A percentile compares a stretch with the other conserved stretches of the same genome.
Evolutionary conservation across 2,329 filamentous ascomycete genomes (phyloP).

Genomic region (Arthrobotrys entomopaga): DNA sequence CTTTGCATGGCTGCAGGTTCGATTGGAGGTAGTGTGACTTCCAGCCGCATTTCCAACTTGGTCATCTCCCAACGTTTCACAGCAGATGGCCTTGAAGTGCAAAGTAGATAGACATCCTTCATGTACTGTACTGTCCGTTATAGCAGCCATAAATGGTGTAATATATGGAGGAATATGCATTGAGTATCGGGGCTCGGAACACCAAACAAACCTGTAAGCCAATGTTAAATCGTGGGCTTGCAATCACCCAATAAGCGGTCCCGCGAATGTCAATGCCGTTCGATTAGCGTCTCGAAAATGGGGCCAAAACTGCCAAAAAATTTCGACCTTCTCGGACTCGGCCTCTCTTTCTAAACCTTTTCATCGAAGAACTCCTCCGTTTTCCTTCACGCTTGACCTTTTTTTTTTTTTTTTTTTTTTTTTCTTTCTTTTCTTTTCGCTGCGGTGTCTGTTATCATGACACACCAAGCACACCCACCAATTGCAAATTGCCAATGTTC

Average conservation of each 20-base stretch:
- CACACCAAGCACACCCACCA: constrained; percentile 33
- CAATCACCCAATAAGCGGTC: constrained; percentile 27
- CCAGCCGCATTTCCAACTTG: constrained; percentile 41
- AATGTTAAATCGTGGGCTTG: constrained; percentile 9
- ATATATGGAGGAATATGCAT: constrained; percentile 9
- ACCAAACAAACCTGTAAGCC: constrained; percentile 1
- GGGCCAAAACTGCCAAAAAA: constrained; percentile 2
- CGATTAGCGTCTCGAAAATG: constrained; percentile 27
- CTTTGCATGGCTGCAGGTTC: constrained; percentile 15
- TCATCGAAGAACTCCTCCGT: constrained; percentile 54
- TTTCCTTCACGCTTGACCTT: constrained; percentile 32
- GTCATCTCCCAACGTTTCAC: constrained; percentile 40
- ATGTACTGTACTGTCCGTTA: constrained; percentile 33
- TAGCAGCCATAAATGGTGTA: constrained; percentile 3
- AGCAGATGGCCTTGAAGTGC: no score
- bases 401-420: constrained; percentile 39
- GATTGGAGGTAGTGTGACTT: constrained; percentile 47
- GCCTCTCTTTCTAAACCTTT: constrained; percentile 43
- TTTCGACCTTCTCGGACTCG: constrained; percentile 24
- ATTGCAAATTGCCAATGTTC: constrained; percentile 29
- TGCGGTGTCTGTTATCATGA: constrained; percentile 27
- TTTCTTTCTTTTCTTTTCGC: constrained; percentile 28
- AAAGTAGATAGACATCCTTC: constrained; percentile 21
- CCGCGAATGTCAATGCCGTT: constrained; percentile 11
- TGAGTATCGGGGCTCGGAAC: constrained; percentile 35